phyloP scores from a whole-genome alignment of 768 basidiomycete species.

The Kwoniella bestiolae region DNA sequence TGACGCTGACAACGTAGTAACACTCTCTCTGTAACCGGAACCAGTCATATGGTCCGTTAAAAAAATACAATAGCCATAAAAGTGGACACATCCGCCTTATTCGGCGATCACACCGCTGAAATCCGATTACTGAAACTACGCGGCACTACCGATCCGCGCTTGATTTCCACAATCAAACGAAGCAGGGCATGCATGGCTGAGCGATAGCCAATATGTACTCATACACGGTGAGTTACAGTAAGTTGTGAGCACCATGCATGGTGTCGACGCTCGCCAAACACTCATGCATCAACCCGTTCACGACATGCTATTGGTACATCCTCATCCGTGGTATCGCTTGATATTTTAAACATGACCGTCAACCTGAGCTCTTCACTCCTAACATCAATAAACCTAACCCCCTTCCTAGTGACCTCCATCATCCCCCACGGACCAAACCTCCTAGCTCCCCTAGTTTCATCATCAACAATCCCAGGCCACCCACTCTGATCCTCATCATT shows the following conservation, averaged over 20 bases:
- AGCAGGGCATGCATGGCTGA: too few relatives aligned
- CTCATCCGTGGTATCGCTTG: too few relatives aligned
- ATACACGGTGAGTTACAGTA: too few relatives aligned
- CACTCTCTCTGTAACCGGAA: slow-evolving; percentile 13
- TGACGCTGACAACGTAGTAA: slow-evolving; percentile 11
- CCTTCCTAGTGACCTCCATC: background rate
- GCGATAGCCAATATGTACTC: too few relatives aligned
- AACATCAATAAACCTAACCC: background rate
- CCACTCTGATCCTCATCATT: background rate
- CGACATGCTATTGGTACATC: too few relatives aligned
- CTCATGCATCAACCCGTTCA: too few relatives aligned
- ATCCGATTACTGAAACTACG: slow-evolving; percentile 14
- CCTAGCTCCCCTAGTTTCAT: background rate
- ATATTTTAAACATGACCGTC: background rate
- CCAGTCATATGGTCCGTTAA: slow-evolving; percentile 21
- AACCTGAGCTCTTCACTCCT: background rate
- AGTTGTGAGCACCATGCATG: too few relatives aligned
- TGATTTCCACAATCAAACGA: background rate
- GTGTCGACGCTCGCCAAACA: too few relatives aligned
- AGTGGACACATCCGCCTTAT: slow-evolving; percentile 9
- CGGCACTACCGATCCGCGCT: slow-evolving; percentile 11
- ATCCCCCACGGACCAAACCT: slow-evolving; percentile 3
- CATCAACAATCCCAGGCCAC: background rate
- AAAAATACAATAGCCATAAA: slow-evolving; percentile 1
- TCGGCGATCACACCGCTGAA: slow-evolving; percentile 25